A percentile compares a stretch with the other conserved stretches of the same genome.
Evolutionary conservation across 23 red algal genomes (phyloP).

Genomic region (Agarophyton chilense): DNA sequence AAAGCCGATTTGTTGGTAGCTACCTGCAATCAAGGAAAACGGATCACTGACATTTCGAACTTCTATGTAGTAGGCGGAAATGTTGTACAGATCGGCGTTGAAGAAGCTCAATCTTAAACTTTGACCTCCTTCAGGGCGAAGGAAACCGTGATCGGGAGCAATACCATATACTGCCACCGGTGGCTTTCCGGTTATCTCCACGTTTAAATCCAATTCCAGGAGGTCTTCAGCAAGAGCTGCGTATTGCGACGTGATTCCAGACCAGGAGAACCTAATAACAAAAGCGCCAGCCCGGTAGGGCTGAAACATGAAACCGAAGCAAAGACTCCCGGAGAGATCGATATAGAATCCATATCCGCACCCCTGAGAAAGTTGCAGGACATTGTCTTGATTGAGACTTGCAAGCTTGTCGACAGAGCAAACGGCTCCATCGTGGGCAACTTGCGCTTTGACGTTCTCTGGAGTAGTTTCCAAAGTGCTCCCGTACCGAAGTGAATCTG

Average conservation of each 20-base stretch:
- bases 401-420: slow-evolving; percentile 23
- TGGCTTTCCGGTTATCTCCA: slow-evolving; percentile 44
- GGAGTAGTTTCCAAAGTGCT: slow-evolving; percentile 27
- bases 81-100: slow-evolving; percentile 39
- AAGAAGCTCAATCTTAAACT: slow-evolving; percentile 8
- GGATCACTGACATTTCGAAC: slow-evolving; percentile 35
- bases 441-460: slow-evolving; percentile 14
- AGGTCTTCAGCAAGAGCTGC: slow-evolving; percentile 23
- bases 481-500: slow-evolving; percentile 17
- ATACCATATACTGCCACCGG: slow-evolving; percentile 52
- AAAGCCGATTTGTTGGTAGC: slow-evolving; percentile 27
- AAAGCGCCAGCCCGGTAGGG: slow-evolving; percentile 53
- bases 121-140: slow-evolving; percentile 68
- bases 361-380: slow-evolving; percentile 18
- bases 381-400: not conserved
- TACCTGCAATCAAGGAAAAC: slow-evolving; percentile 38
- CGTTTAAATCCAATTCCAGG: slow-evolving; percentile 30
- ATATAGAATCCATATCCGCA: slow-evolving; percentile 72
- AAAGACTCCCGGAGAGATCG: slow-evolving; percentile 24
- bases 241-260: slow-evolving; percentile 20
- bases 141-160: slow-evolving; percentile 21
- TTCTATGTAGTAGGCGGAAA: slow-evolving; percentile 15
- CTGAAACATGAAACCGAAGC: slow-evolving; percentile 51
- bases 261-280: slow-evolving; percentile 52
- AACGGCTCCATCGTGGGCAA: slow-evolving; percentile 20